Evolutionary conservation across 2,329 filamentous ascomycete species (phyloP), one percentile per base, ranked within the genome.

Genomic region (Scedosporium apiospermum): DNA sequence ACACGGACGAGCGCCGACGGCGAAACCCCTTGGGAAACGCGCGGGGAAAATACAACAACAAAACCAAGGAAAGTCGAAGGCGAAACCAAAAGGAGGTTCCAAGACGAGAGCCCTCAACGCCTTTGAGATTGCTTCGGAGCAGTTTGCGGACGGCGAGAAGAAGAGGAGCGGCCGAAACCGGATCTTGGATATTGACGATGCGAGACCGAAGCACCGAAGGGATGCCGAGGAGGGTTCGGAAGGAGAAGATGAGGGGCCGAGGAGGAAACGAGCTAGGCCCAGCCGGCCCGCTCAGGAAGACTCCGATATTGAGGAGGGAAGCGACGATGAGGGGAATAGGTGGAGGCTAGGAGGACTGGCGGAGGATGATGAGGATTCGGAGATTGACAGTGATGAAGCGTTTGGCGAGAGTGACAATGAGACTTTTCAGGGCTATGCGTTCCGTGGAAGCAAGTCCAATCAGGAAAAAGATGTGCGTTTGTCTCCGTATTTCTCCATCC

Each of bases 371-470:
- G 81, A 86, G 21, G 84, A 87, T 67, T 87, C 84, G 4, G 84
- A 87, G 64, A 82, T 87, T 61, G 85, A 87, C 67, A 85, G 82
- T 68, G 84, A 87, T 71, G 91, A 96, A 69, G 93, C 93, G 2
- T 91, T 96, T 79, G 90, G 91, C 3, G 88, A 90, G 66, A 95
- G 90, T 69, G 93, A 96, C 69, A 88, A 95, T 69, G 93, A 96
- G 71, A 83, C 82, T 65, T 96, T 96, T 67, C 86, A 91, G 66
- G 90, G 86, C 10, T 96, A 88, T 69, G 69, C 78, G 0, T 86
- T 86, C 64, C 69, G 80, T 1, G 82, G 81, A 10, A 80, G 77
- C 68, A 75, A 74, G 58, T 66, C 73, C 2, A 74, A 73, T 62
- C 71, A 73, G 51, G 64, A 62, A 59, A 55, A 55, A 23, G 71